Percentiles rank a stretch among this genome's conserved stretches.
These are phyloP conservation scores for Cordyceps tenuipes DNA, from an alignment of 2,329 filamentous ascomycete genomes.

Conservation along the genomic window DNA sequence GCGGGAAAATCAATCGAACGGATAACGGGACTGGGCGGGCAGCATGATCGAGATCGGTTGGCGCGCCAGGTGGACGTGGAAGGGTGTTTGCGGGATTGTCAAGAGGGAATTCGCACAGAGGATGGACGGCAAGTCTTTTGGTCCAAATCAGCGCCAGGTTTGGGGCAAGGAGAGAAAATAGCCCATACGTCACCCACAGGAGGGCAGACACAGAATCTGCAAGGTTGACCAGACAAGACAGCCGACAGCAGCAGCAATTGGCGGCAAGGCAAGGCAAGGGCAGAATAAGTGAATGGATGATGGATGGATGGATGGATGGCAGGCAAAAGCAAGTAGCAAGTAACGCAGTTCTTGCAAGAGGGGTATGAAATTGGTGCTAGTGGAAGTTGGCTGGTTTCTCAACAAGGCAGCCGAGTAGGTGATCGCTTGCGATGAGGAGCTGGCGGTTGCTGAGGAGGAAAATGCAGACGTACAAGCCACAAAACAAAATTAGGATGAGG, in stretches of 20 bases:
- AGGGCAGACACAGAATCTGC: not conserved
- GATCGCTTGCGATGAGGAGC: too few species aligned
- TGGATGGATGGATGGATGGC: too few species aligned
- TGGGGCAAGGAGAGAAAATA: not conserved
- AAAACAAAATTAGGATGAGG: too few species aligned
- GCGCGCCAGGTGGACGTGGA: not conserved
- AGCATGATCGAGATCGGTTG: not conserved
- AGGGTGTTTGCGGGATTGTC: not conserved
- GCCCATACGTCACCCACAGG: slow-evolving; percentile 6
- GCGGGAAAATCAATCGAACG: slow-evolving; percentile 6
- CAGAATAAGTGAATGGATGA: too few species aligned
- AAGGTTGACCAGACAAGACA: not conserved
- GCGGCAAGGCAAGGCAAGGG: not conserved
- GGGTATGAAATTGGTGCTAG: too few species aligned
- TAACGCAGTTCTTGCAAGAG: too few species aligned
- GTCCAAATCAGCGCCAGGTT: not conserved
- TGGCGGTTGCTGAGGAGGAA: too few species aligned
- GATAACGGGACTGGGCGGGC: slow-evolving; percentile 1
- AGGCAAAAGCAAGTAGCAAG: too few species aligned
- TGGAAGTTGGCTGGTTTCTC: too few species aligned
- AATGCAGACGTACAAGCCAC: too few species aligned
- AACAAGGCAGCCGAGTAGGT: too few species aligned
- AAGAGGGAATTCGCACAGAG: not conserved
- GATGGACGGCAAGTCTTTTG: not conserved
- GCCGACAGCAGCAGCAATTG: not conserved